Evolutionary conservation across 2,329 filamentous ascomycete genomes (phyloP), one percentile per base, ranked within the genome.

Genomic region (Calonectria naviculata): DNA sequence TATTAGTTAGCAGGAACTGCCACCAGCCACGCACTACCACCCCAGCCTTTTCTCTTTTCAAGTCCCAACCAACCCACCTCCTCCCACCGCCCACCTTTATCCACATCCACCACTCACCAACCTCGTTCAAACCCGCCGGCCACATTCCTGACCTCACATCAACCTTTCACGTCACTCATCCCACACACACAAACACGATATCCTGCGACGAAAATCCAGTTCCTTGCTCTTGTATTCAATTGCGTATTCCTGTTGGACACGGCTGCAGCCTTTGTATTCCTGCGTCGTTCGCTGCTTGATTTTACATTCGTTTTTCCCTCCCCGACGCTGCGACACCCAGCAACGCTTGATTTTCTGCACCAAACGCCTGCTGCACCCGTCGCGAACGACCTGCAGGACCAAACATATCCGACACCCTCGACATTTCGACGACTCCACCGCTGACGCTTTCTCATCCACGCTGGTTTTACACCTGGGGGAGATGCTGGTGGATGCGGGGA

Each of bases 11-110:
- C 67, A 71, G 76, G 74, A 71, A 73, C 72, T 70, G 69, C 75
- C 71, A 74, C 77, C 79, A 80, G 78, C 79, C 78, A 80, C 79
- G 74, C 75, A 65, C 72, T 65, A 72, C 62, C 68, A 73, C 76
- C 78, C 78, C 78, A 80, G 78, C 78, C 78, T 80, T 80, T 79
- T 67, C 70, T 74, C 68, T 75, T 76, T 80, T 54, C 72, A 77
- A 69, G 38, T 61, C 75, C 71, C 69, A 62, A 67, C 70, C 70
- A 74, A 69, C 65, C 70, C 68, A 63, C 67, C 34, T 47, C 54
- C 41, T 28, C 41, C 58, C 66, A 66, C 62, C 62, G 46, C 62
- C 44, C 67, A 56, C 67, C 44, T 49, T 60, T 28, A 65, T 49
- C 62, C 62, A 65, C 68, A 70, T 52, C 64, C 52, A 74, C 72